A percentile compares a stretch with the other conserved stretches of the same genome.
phyloP scores from a whole-genome alignment of 2,329 filamentous ascomycete genomes.

The Davidsoniella neocaledoniae region DNA sequence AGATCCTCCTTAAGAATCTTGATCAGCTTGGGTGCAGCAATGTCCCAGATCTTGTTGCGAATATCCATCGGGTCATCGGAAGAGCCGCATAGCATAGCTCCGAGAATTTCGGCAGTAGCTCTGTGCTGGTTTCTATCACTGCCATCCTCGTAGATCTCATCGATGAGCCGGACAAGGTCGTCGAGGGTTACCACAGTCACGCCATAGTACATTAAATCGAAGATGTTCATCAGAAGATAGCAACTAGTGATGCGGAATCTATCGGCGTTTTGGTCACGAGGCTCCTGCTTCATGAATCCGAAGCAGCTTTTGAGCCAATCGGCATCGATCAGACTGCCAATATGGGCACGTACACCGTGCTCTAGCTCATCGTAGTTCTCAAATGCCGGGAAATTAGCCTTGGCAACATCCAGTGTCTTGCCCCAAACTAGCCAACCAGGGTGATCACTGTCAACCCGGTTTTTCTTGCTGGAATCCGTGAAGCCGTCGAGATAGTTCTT shows the following conservation, averaged over 20 bases:
- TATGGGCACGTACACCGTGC: conserved; percentile 53
- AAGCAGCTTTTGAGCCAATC: conserved; percentile 83
- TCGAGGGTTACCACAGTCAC: conserved; percentile 64
- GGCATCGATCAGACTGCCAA: conserved; percentile 63
- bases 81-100: conserved; percentile 65
- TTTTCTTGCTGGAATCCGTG: conserved; percentile 53
- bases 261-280: conserved; percentile 63
- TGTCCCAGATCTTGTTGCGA: conserved; percentile 67
- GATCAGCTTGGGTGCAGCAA: conserved; percentile 74
- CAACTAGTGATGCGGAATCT: conserved; percentile 81
- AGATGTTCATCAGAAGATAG: conserved; percentile 73
- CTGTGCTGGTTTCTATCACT: conserved; percentile 96
- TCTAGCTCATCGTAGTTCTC: conserved; percentile 68
- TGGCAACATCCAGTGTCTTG: conserved; percentile 66
- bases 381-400: conserved; percentile 51
- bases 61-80: conserved; percentile 60
- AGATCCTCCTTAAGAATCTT: conserved; percentile 78
- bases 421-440: conserved; percentile 96
- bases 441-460: conserved; percentile 81
- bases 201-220: conserved; percentile 74
- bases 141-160: conserved; percentile 72
- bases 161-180: conserved; percentile 69
- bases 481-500: conserved; percentile 63
- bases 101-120: conserved; percentile 84
- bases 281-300: conserved; percentile 89